These are phyloP conservation scores for Pyrenochaeta sp. DNA, from an alignment of 2,329 filamentous ascomycete genomes.

Conservation along the genomic window DNA sequence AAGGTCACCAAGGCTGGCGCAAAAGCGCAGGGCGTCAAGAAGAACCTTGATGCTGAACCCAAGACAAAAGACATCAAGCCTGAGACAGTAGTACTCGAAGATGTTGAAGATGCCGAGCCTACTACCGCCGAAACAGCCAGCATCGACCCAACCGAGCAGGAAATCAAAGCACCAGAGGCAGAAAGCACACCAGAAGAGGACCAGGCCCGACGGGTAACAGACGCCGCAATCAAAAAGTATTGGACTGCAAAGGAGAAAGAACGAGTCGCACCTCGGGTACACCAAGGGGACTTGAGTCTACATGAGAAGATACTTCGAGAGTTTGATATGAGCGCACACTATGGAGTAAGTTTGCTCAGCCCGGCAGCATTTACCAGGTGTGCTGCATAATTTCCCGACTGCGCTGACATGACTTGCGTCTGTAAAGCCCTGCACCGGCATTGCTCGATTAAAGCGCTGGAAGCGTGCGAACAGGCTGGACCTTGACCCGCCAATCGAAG, in stretches of 20 bases:
- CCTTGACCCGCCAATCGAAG: constrained; percentile 87
- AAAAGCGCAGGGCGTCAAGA: constrained; percentile 46
- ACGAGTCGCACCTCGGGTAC: constrained; percentile 73
- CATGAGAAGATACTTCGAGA: constrained; percentile 89
- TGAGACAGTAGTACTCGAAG: constrained; percentile 24
- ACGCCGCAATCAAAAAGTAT: constrained; percentile 76
- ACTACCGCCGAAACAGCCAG: constrained; percentile 51
- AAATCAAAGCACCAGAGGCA: constrained; percentile 33
- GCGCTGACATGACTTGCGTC: constrained; percentile 19
- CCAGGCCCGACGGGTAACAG: constrained; percentile 69
- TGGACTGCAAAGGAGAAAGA: constrained; percentile 77
- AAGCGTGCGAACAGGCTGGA: constrained; percentile 82
- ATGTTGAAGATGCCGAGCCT: constrained; percentile 35
- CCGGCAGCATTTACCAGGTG: constrained; percentile 29
- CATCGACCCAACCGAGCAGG: constrained; percentile 47
- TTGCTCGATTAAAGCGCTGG: constrained; percentile 83
- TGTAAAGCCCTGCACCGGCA: constrained; percentile 87
- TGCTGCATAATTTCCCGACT: background rate
- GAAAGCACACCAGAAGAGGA: constrained; percentile 54
- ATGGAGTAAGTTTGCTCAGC: constrained; percentile 71
- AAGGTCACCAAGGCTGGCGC: constrained; percentile 65
- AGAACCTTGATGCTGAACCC: constrained; percentile 47
- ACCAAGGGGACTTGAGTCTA: constrained; percentile 74
- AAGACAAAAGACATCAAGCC: constrained; percentile 36
- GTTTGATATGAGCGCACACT: constrained; percentile 91